A percentile compares a stretch with the other conserved stretches of the same genome.
phyloP scores from a whole-genome alignment of 2,329 filamentous ascomycete species.

The Graphilbum sp. region DNA sequence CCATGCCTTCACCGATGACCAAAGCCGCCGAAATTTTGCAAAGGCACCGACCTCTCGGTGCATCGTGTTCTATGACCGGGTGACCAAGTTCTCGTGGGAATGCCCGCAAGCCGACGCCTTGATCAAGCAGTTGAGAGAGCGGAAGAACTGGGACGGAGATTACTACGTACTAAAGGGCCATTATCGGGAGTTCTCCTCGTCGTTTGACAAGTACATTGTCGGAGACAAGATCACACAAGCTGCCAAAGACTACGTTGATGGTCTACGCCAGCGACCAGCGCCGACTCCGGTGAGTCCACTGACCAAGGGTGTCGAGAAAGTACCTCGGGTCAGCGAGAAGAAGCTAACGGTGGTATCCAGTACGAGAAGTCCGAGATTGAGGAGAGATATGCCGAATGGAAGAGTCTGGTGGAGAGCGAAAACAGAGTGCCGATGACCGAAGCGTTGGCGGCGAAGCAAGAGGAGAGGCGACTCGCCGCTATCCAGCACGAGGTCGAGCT shows the following conservation, averaged over 20 bases:
- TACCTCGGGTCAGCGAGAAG: not conserved
- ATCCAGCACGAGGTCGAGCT: conserved; percentile 29
- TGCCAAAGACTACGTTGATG: conserved; percentile 23
- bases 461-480: conserved; percentile 24
- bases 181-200: conserved; percentile 36
- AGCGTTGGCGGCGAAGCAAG: conserved; percentile 20
- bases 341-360: not conserved
- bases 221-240: conserved; percentile 24
- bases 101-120: conserved; percentile 31
- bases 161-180: conserved; percentile 39
- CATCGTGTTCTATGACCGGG: conserved; percentile 35
- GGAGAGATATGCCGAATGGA: conserved; percentile 27
- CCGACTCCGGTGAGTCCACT: conserved; percentile 18
- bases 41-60: conserved; percentile 29
- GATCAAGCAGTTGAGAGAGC: conserved; percentile 24
- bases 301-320: not conserved
- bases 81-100: conserved; percentile 32
- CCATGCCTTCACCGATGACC: conserved; percentile 30
- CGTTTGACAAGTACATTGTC: conserved; percentile 33
- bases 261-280: conserved; percentile 18
- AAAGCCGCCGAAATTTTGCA: conserved; percentile 28
- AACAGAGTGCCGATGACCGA: conserved; percentile 21
- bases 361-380: conserved; percentile 16
- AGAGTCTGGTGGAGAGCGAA: conserved; percentile 25
- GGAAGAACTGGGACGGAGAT: conserved; percentile 31